A percentile compares a stretch with the other conserved stretches of the same genome.
phyloP scores from a whole-genome alignment of 2,329 filamentous ascomycete species.

The Trichoderma sp. region DNA sequence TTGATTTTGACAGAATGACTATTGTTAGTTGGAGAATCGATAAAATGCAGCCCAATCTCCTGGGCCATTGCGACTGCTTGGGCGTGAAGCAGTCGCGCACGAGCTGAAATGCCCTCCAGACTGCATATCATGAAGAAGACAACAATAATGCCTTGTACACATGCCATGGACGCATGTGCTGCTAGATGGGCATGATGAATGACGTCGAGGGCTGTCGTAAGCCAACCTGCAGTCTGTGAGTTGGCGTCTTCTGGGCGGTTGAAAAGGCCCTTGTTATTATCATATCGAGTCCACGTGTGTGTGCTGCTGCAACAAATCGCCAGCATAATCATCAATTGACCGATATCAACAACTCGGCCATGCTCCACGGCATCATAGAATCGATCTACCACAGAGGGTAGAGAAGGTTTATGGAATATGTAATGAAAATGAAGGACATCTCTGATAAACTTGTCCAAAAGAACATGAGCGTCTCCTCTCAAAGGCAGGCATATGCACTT shows the following conservation, averaged over 20 bases:
- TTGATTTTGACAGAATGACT: constrained; percentile 22
- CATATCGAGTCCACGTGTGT: constrained; percentile 35
- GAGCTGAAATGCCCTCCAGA: constrained; percentile 39
- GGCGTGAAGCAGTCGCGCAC: constrained; percentile 35
- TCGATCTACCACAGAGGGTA: constrained; percentile 31
- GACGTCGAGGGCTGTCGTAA: constrained; percentile 37
- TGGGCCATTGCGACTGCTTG: constrained; percentile 33
- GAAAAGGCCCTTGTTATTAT: constrained; percentile 32
- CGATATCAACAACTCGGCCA: constrained; percentile 26
- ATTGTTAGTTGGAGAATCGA: constrained; percentile 34
- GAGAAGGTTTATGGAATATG: constrained; percentile 34
- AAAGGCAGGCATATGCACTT: constrained; percentile 38
- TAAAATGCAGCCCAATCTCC: constrained; percentile 41
- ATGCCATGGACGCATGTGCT: constrained; percentile 35
- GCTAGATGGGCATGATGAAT: constrained; percentile 38
- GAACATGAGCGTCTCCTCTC: constrained; percentile 32
- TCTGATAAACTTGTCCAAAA: constrained; percentile 35
- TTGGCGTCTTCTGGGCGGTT: constrained; percentile 32
- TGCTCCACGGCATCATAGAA: constrained; percentile 35
- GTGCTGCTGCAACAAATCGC: constrained; percentile 35
- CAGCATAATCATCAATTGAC: constrained; percentile 33
- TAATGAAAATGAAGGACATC: constrained; percentile 37
- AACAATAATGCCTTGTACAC: constrained; percentile 40
- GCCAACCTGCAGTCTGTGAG: constrained; percentile 35
- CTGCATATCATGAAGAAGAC: constrained; percentile 42